phyloP scores from a whole-genome alignment of 2,329 filamentous ascomycete species.

The Ceratocystis huliohia region DNA sequence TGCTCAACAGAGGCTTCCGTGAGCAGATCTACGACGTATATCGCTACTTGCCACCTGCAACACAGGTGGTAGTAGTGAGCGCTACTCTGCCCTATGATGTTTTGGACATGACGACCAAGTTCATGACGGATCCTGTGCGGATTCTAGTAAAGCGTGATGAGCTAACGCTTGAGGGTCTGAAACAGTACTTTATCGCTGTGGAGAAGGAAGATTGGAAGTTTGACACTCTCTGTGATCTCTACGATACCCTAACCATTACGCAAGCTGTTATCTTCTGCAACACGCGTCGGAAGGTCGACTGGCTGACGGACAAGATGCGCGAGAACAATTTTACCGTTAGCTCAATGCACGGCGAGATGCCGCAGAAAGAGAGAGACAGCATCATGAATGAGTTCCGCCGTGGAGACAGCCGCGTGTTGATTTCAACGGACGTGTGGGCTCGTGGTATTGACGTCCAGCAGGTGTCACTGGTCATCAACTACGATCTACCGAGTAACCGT shows the following conservation, averaged over 20 bases:
- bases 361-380: constrained; percentile 91
- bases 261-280: constrained; percentile 99
- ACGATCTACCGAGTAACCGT: constrained; percentile 93
- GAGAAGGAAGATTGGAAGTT: constrained; percentile 99
- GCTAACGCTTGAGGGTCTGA: constrained; percentile 88
- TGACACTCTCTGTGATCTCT: constrained; percentile 94
- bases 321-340: constrained; percentile 98
- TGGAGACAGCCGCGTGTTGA: constrained; percentile 88
- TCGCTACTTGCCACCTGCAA: constrained; percentile 88
- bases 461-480: constrained; percentile 97
- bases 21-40: constrained; percentile 99
- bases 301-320: constrained; percentile 98
- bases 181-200: constrained; percentile 98
- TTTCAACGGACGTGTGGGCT: constrained; percentile 96
- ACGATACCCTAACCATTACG: constrained; percentile 96
- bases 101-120: constrained; percentile 97
- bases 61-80: constrained; percentile 95
- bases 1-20: constrained; percentile 84
- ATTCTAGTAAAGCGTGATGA: constrained; percentile 98
- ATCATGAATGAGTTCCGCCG: constrained; percentile 99
- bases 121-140: constrained; percentile 96
- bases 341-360: constrained; percentile 99
- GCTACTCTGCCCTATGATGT: constrained; percentile 96
- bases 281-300: constrained; percentile 96
- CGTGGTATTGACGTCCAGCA: constrained; percentile 98